Conservation (phyloP, 2,329 filamentous ascomycete genomes). For the Calonectria pseudoturangicola region DNA sequence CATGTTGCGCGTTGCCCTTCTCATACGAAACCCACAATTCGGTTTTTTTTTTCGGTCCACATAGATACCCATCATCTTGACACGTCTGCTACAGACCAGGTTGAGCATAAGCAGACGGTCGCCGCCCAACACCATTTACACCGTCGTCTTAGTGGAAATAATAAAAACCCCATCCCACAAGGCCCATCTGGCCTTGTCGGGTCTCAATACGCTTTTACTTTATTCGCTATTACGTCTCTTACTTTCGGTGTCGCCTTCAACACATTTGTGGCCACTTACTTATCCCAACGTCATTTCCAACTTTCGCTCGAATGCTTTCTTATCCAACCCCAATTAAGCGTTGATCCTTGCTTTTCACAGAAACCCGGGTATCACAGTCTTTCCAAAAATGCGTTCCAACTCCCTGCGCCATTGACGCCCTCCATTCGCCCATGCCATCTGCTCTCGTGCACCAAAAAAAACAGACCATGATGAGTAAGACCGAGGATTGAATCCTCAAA, state of each 20-base stretch:
- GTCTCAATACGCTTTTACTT: slow-evolving; percentile 10
- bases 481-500: slow-evolving; percentile 4
- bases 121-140: no score
- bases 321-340: background rate
- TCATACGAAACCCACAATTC: background rate
- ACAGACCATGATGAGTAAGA: slow-evolving; percentile 3
- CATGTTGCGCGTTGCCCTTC: background rate
- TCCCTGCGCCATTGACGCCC: background rate
- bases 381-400: slow-evolving; percentile 10
- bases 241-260: slow-evolving; percentile 4
- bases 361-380: slow-evolving; percentile 30
- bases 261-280: background rate
- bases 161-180: background rate
- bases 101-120: no score
- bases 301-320: background rate
- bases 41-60: background rate
- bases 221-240: slow-evolving; percentile 1
- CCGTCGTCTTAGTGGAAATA: background rate
- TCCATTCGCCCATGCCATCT: slow-evolving; percentile 2
- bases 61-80: background rate
- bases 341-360: slow-evolving; percentile 13
- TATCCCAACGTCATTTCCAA: background rate
- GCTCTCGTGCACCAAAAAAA: slow-evolving; percentile 3
- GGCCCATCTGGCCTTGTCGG: background rate
- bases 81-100: background rate